Evolutionary conservation across 2,329 filamentous ascomycete genomes (phyloP), one percentile per base, ranked within the genome.

Genomic region (Fusarium haematococcum): DNA sequence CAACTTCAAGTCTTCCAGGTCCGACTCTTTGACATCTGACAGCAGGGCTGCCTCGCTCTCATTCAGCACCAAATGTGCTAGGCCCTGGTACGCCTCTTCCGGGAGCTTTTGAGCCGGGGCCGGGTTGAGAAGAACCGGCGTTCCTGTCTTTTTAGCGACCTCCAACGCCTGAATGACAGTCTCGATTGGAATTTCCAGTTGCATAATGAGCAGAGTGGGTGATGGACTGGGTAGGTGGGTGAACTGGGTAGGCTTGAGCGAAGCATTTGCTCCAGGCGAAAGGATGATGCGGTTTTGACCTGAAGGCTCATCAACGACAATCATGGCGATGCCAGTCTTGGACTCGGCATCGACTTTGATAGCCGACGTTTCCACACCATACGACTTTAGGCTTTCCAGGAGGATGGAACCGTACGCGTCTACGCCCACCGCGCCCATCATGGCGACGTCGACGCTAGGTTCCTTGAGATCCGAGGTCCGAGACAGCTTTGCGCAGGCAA

Each of bases 31-130:
- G 41, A 79, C 80, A 0, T 85, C 86, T 1, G 87, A 88, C 67
- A 94, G 86, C 35, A 93, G 86, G 14, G 89, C 88, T 7, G 92
- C 91, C 83, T 95, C 93, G 3, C 89, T 93, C 81, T 95, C 93
- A 75, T 95, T 95, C 77, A 95, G 86, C 56, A 95, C 88, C 27
- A 95, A 83, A 77, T 94, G 92, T 20, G 88, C 87, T 6, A 95
- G 85, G 1, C 86, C 86, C 13, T 81, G 73, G 73, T 91, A 93
- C 4, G 88, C 88, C 43, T 89, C 85, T 3, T 87, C 85, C 0
- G 92, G 91, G 2, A 94, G 81, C 1, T 85, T 84, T 2, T 89
- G 85, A 0, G 92, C 92, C 9, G 90, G 90, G 0, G 93, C 93
- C 23, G 93, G 93, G 78, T 95, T 95, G 67, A 95, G 87, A 62